Percentiles rank a stretch among this genome's conserved stretches.
Evolutionary conservation across 208 protist genomes (phyloP).

Genomic region (Leishmania turanica): DNA sequence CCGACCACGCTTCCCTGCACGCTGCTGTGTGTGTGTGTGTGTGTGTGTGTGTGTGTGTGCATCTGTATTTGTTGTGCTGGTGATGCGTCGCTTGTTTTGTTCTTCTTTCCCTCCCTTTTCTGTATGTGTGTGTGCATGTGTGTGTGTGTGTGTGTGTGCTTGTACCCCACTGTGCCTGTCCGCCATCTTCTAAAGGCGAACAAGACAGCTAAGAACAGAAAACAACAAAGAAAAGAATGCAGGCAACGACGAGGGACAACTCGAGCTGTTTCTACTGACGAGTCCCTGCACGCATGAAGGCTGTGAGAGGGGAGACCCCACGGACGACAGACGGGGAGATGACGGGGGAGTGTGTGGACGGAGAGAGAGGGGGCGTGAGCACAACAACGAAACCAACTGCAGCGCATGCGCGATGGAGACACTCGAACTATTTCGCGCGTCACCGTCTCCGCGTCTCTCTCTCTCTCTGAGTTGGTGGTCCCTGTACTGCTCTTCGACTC

Average conservation of each 20-base stretch:
- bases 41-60: not conserved
- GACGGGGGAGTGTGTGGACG: not conserved
- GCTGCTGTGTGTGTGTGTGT: not conserved
- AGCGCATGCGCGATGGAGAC: not conserved
- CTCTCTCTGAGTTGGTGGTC: not conserved
- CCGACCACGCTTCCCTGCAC: not conserved
- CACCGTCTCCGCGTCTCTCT: not conserved
- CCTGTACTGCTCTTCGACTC: not conserved
- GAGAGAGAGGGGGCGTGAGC: not conserved
- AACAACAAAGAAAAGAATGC: conserved; percentile 17
- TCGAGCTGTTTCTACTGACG: not conserved
- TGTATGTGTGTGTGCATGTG: not conserved
- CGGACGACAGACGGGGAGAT: not conserved
- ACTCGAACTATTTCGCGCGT: not conserved
- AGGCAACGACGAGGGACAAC: conserved; percentile 2
- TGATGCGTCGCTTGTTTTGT: not conserved
- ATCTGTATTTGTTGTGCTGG: not conserved
- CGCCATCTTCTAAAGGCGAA: not conserved
- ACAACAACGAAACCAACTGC: not conserved
- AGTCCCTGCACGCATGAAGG: not conserved
- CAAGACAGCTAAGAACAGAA: not conserved
- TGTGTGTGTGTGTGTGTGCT: not conserved
- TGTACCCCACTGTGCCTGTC: not conserved
- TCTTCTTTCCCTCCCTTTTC: not conserved
- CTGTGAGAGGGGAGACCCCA: not conserved